These are phyloP conservation scores for Zostera marina DNA, from an alignment of 116 monocot genomes.

Conservation along the genomic window DNA sequence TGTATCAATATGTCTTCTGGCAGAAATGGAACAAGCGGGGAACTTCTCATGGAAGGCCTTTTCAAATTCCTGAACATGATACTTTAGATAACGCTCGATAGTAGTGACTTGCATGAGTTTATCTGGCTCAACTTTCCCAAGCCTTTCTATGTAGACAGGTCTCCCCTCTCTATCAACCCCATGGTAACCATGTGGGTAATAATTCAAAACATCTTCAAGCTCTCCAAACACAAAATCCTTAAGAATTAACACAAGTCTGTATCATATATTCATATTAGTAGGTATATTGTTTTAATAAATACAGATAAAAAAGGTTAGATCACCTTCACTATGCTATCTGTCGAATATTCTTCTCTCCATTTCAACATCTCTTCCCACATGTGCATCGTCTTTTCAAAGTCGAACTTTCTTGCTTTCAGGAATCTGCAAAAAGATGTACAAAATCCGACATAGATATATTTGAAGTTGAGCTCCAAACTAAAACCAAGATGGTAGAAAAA, in stretches of 20 bases:
- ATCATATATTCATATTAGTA: not conserved
- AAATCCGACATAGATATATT: not conserved
- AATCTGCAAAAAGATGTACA: conserved; percentile 19
- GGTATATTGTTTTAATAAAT: not conserved
- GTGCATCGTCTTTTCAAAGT: conserved; percentile 33
- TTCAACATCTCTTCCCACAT: conserved; percentile 62
- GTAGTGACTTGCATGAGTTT: conserved; percentile 47
- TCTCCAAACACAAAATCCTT: conserved; percentile 7
- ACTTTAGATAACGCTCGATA: conserved; percentile 50
- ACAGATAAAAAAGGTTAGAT: not conserved
- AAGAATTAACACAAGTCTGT: too few relatives aligned
- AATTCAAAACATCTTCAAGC: conserved; percentile 27
- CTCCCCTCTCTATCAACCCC: conserved; percentile 53
- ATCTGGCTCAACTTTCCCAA: conserved; percentile 55
- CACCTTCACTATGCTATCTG: conserved; percentile 52
- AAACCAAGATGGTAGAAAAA: not conserved
- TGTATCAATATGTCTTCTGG: conserved; percentile 32
- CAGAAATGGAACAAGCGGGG: conserved; percentile 57
- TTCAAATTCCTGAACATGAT: conserved; percentile 73
- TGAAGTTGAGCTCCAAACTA: not conserved
- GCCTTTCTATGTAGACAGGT: conserved; percentile 53
- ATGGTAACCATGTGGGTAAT: conserved; percentile 71
- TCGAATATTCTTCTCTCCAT: conserved; percentile 49
- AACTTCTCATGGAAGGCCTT: conserved; percentile 43
- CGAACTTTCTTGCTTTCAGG: conserved; percentile 54